Evolutionary conservation across 768 basidiomycete genomes (phyloP), one percentile per base, ranked within the genome.

Genomic region (Floccularia luteovirens): DNA sequence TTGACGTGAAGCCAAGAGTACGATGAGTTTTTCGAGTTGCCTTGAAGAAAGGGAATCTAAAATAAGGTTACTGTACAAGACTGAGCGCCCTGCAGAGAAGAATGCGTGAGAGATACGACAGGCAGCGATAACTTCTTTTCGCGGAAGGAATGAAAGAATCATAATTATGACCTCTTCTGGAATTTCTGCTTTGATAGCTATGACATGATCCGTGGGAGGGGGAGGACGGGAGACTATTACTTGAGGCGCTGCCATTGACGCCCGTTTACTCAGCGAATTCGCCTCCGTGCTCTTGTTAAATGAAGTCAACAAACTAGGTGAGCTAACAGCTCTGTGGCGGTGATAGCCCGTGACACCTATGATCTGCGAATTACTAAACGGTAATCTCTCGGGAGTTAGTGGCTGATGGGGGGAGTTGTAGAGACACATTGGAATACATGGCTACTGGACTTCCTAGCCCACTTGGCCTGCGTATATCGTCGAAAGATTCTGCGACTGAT

Each of bases 391-490:
- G 38, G n/a, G 33, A 25, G 45, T 52, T 36, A 4, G 52, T 47
- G 21, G 49, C 48, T 36, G 58, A 58, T 1, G 66, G 59, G 11
- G 66, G 62, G 5, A 59, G 60, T 2, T 64, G 66, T 19, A 64
- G 42, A 6, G 66, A 64, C 6, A 52, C 53, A 24, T 60, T 55
- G 4, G 65, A 67, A 0, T 51, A 52, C 13, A 66, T 48, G 2
- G 68, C 64, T 0, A 54, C 58, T 5, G 64, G 53, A 23, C 64
- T 59, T 17, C 70, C 70, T 10, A 72, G 50, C 4, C 68, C 70
- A 48, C 70, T 72, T 5, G 70, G 70, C 31, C 64, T 48, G 20
- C 70, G 65, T 38, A 72, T 72, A 23, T 72, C 68, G 34, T 67
- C 66, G n/a, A 56, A 55, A 4, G 55, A 55, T 16, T 51, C 53